Base-by-base conservation (phyloP, 768 basidiomycete genomes). In the Hypholoma sublateritium region DNA sequence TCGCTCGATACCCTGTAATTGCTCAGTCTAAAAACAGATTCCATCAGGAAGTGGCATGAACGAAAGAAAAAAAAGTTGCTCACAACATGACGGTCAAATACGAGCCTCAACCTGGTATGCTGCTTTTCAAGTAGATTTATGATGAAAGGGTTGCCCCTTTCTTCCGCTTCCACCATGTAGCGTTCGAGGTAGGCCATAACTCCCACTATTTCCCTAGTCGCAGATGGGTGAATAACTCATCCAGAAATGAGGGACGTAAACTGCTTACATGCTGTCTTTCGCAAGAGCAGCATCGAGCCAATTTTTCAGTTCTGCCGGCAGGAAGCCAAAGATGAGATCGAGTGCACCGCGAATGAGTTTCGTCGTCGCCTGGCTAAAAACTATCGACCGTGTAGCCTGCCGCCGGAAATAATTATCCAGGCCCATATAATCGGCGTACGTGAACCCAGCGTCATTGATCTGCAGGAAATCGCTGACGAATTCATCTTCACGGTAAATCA, bases 321-420 rank as follows among this genome's bases (percentile, higher is more conserved):
- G 74, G 75, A 96, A 98, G 7, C 95, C 94, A 69, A 98, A 98
- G 51, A 98, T 94, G 51, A 96, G 74, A 62, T 98, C 96, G 89
- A 98, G 85, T 25, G 94, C 92, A 2, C 88, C 87, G 17, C 93
- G 85, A 28, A 95, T 82, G 8, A 95, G 81, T 73, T 95, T 95
- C 57, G 77, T 67, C 24, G 93, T 94, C 6, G 83, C 72, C 53
- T 80, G 79, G 57, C 84, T 85, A 43, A 95, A 77, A 25, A 85
- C 83, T 24, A 79, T 80, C 50, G 83, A 77, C 24, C 91, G 80
- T 5, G 88, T 78, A n/a, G 96, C 96, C 67, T 98, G 93, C 47
- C 96, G 78, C 22, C 93, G 82, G 77, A 97, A 97, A 72, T 97
- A 98, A 58, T 86, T 93, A 68, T 98, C 96, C 57, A 98, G 75